phyloP scores from a whole-genome alignment of 805 yeast genomes.

The Schwanniomyces pseudopolymorphus region DNA sequence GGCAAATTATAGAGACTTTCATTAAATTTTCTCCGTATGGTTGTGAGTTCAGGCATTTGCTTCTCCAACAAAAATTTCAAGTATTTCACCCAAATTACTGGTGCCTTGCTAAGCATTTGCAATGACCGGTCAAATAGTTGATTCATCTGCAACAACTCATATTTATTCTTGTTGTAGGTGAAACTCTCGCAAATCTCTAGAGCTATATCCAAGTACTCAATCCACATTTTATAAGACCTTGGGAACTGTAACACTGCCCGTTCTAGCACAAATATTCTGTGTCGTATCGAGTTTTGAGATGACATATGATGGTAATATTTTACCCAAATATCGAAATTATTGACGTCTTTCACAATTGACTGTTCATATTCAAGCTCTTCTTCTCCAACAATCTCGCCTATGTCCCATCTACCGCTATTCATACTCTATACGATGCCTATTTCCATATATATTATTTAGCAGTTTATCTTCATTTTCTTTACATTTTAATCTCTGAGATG shows the following conservation, averaged over 20 bases:
- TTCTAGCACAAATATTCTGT: slow-evolving; percentile 47
- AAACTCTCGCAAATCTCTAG: slow-evolving; percentile 23
- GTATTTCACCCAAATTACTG: slow-evolving; percentile 53
- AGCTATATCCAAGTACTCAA: slow-evolving; percentile 44
- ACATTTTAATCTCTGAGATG: not conserved
- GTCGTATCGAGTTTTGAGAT: slow-evolving; percentile 19
- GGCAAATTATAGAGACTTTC: slow-evolving; percentile 50
- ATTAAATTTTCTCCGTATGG: slow-evolving; percentile 48
- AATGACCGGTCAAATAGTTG: slow-evolving; percentile 49
- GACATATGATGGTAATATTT: slow-evolving; percentile 40
- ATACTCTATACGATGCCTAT: not conserved
- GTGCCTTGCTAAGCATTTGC: slow-evolving; percentile 41
- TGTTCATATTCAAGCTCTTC: slow-evolving; percentile 38
- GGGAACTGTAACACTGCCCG: slow-evolving; percentile 49
- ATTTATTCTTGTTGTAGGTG: slow-evolving; percentile 23
- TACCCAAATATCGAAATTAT: slow-evolving; percentile 43
- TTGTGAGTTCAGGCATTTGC: slow-evolving; percentile 27
- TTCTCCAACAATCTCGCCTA: slow-evolving; percentile 14
- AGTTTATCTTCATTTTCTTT: not conserved
- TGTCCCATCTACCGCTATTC: slow-evolving; percentile 9
- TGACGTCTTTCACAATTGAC: slow-evolving; percentile 31
- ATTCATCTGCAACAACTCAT: slow-evolving; percentile 37
- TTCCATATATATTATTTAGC: not conserved
- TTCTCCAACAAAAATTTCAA: slow-evolving; percentile 40
- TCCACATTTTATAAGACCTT: slow-evolving; percentile 57